Evolutionary conservation across 768 basidiomycete genomes (phyloP).

Genomic region (Phylloporus sp.): DNA sequence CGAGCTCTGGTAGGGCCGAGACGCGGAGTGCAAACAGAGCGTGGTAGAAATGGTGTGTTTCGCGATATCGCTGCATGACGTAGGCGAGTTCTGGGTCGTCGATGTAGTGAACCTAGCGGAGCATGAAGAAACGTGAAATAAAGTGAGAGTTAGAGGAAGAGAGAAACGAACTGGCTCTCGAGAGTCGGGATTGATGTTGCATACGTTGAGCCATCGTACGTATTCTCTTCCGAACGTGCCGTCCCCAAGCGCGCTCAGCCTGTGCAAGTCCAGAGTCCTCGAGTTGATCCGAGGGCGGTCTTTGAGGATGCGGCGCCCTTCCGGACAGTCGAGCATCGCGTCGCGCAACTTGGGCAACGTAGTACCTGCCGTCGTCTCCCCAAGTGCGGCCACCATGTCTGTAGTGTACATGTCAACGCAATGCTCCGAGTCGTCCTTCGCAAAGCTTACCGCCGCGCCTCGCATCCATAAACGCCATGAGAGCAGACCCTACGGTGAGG

Average conservation of each 20-base stretch:
- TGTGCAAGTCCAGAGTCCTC: conserved; percentile 64
- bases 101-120: conserved; percentile 81
- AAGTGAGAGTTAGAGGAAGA: too few species aligned
- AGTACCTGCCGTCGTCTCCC: conserved; percentile 85
- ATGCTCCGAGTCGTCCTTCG: neutral
- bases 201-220: conserved; percentile 82
- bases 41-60: conserved; percentile 98
- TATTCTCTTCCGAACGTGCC: conserved; percentile 86
- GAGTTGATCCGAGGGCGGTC: conserved; percentile 81
- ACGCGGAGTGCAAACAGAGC: conserved; percentile 79
- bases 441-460: conserved; percentile 68
- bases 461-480: conserved; percentile 78
- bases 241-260: conserved; percentile 60
- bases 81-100: conserved; percentile 94
- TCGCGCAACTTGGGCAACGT: conserved; percentile 73
- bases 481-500: conserved; percentile 78
- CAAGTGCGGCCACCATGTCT: conserved; percentile 96
- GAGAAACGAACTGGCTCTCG: conserved; percentile 68
- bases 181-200: conserved; percentile 90
- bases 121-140: too few species aligned
- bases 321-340: conserved; percentile 67
- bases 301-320: conserved; percentile 80
- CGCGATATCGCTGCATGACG: conserved; percentile 96
- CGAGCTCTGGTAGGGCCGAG: too few species aligned
- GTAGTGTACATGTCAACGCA: neutral